phyloP scores from a whole-genome alignment of 202 grass and related monocot genomes.

The Digitaria exilis region DNA sequence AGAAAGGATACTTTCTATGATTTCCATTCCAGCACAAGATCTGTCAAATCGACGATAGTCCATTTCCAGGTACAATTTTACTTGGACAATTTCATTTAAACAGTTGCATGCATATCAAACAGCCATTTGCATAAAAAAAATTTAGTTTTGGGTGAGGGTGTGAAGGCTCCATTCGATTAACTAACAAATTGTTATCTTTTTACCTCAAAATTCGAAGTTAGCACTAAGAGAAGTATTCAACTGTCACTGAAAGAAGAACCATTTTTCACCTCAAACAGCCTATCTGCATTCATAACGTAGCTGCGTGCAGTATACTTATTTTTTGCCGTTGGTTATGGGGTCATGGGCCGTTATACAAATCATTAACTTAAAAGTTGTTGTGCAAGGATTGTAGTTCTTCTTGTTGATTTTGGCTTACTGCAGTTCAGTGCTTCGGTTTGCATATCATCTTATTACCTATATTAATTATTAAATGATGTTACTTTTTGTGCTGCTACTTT shows the following conservation, averaged over 20 bases:
- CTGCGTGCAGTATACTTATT: neutral
- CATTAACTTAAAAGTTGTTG: neutral
- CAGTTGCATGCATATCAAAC: neutral
- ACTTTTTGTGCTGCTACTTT: neutral
- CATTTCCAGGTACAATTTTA: slow-evolving; percentile 86
- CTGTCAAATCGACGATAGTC: slow-evolving; percentile 72
- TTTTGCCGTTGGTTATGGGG: neutral
- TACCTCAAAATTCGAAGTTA: neutral
- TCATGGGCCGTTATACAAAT: neutral
- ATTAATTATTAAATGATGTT: neutral
- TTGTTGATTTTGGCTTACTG: neutral
- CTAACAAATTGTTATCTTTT: neutral
- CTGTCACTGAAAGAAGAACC: neutral
- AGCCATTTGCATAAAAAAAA: neutral
- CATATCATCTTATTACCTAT: neutral
- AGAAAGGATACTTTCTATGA: slow-evolving; percentile 65
- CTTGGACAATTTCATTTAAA: neutral
- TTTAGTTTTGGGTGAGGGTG: neutral
- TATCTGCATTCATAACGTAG: neutral
- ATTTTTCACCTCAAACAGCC: neutral
- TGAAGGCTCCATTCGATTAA: neutral
- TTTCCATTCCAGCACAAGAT: slow-evolving; percentile 78
- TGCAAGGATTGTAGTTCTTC: neutral
- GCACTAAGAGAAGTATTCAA: neutral
- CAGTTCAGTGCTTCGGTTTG: neutral